These are phyloP conservation scores for Fusarium verticillioides DNA, from an alignment of 2,329 filamentous ascomycete species.

Conservation along the genomic window DNA sequence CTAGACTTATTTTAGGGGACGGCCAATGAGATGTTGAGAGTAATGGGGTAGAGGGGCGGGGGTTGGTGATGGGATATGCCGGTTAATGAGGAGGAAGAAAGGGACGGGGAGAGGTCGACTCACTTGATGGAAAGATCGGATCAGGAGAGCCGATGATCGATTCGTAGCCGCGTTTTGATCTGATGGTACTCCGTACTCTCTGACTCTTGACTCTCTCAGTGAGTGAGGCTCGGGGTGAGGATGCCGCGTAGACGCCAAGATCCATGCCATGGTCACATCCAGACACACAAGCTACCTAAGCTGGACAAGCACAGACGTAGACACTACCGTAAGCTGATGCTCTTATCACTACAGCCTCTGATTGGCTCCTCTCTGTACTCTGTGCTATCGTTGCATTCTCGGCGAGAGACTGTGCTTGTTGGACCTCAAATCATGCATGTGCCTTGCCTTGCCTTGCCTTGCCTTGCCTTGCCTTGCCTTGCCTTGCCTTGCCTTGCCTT, in stretches of 20 bases:
- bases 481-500: neutral
- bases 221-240: constrained; percentile 1
- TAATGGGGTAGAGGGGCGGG: neutral
- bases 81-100: neutral
- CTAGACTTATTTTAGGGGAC: constrained; percentile 25
- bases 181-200: constrained; percentile 13
- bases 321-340: constrained; percentile 23
- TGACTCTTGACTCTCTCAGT: neutral
- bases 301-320: neutral
- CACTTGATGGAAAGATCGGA: constrained; percentile 30
- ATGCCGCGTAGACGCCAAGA: constrained; percentile 13
- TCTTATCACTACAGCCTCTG: neutral
- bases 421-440: constrained; percentile 1
- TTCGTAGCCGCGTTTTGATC: constrained; percentile 9
- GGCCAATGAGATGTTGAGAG: constrained; percentile 27
- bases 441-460: neutral
- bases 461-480: neutral
- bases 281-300: neutral
- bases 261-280: neutral
- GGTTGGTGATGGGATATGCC: constrained; percentile 2
- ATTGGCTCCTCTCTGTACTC: neutral
- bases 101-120: constrained; percentile 11
- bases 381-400: neutral
- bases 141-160: constrained; percentile 25
- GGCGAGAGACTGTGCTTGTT: neutral